These are phyloP conservation scores for Cymbopogon flexuosus DNA, from an alignment of 202 grass and related monocot species.

Conservation along the genomic window DNA sequence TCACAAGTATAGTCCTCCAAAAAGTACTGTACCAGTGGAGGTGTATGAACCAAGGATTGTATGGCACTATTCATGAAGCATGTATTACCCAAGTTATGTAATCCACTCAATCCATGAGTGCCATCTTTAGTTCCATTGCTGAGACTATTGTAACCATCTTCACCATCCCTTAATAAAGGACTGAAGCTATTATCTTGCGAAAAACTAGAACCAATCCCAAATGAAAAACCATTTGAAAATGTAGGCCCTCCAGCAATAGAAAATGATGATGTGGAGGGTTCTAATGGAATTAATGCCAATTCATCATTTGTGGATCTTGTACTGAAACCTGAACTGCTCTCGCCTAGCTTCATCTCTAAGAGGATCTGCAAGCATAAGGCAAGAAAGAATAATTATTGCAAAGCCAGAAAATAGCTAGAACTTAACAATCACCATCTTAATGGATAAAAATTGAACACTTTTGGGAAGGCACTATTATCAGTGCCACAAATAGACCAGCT, in stretches of 20 bases:
- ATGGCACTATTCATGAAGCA: slow-evolving; percentile 99
- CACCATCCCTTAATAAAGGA: slow-evolving; percentile 46
- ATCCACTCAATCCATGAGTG: slow-evolving; percentile 70
- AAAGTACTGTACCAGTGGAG: slow-evolving; percentile 83
- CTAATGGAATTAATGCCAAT: slow-evolving; percentile 73
- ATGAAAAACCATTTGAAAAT: slow-evolving; percentile 73
- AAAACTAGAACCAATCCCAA: slow-evolving; percentile 57
- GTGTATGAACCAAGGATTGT: slow-evolving; percentile 89
- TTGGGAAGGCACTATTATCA: slow-evolving; percentile 3
- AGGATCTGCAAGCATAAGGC: slow-evolving; percentile 59
- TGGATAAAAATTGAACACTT: neutral
- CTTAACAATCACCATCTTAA: neutral
- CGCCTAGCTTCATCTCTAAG: slow-evolving; percentile 50
- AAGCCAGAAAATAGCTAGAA: slow-evolving; percentile 21
- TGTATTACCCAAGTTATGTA: slow-evolving; percentile 97
- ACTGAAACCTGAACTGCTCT: slow-evolving; percentile 36
- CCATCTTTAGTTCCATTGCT: slow-evolving; percentile 63
- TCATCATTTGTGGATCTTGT: slow-evolving; percentile 64
- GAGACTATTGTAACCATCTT: slow-evolving; percentile 54
- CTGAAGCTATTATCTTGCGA: slow-evolving; percentile 62
- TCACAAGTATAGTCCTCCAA: slow-evolving; percentile 75
- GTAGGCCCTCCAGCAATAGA: slow-evolving; percentile 82
- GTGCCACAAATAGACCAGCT: neutral
- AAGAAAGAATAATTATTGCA: slow-evolving; percentile 22
- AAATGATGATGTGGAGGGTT: slow-evolving; percentile 70